Evolutionary conservation across 2,329 filamentous ascomycete genomes (phyloP).

Genomic region (Sporothrix pseudoabietina): DNA sequence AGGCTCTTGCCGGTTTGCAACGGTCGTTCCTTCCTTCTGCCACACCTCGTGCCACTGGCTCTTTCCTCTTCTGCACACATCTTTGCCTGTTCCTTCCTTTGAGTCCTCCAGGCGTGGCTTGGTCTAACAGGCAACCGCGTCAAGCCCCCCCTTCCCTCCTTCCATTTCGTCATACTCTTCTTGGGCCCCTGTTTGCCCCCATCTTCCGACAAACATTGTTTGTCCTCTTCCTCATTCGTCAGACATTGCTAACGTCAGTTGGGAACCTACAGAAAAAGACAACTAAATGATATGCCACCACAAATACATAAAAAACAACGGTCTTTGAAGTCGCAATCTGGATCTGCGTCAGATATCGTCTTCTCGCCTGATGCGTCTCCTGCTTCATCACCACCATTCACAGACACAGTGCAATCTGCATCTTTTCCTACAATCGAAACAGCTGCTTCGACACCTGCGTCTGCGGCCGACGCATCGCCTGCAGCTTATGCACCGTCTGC

Average conservation of each 20-base stretch:
- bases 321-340: background rate
- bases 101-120: too few species aligned
- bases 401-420: background rate
- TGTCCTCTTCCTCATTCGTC: background rate
- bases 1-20: background rate
- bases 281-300: background rate
- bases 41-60: background rate
- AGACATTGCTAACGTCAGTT: background rate
- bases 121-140: background rate
- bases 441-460: conserved; percentile 9
- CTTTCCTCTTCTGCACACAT: background rate
- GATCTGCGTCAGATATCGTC: background rate
- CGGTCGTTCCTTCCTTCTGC: background rate
- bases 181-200: background rate
- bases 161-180: background rate
- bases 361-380: conserved; percentile 15
- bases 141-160: background rate
- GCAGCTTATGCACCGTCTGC: conserved; percentile 7
- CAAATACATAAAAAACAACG: background rate
- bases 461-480: background rate
- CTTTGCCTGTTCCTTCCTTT: background rate
- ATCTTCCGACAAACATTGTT: background rate
- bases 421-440: background rate
- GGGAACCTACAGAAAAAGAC: background rate
- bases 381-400: background rate